Percentiles rank a stretch among this genome's conserved stretches.
Evolutionary conservation across 495 filamentous ascomycete species (phyloP).

Genomic region (Neurospora sp.): DNA sequence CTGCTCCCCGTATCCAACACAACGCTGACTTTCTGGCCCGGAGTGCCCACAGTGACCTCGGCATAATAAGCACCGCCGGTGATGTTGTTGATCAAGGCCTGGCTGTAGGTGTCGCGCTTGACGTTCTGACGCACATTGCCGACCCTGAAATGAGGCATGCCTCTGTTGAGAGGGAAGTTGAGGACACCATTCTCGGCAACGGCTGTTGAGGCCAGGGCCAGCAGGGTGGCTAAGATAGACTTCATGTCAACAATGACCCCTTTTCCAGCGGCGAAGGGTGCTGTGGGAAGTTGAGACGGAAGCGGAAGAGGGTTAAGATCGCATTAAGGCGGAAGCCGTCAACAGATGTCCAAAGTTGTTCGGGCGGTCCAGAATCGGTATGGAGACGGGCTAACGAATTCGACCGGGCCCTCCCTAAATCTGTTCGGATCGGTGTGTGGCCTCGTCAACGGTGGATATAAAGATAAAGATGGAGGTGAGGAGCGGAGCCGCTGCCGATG

Average conservation of each 20-base stretch:
- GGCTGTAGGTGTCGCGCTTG: conserved; percentile 20
- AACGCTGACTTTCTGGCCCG: conserved; percentile 44
- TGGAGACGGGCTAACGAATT: background rate
- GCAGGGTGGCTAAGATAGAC: background rate
- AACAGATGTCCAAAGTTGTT: background rate
- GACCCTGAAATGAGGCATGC: conserved; percentile 9
- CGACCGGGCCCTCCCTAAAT: background rate
- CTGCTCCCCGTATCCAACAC: conserved; percentile 75
- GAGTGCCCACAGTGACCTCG: conserved; percentile 60
- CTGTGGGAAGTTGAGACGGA: background rate
- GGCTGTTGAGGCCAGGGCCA: conserved; percentile 13
- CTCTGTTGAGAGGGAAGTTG: conserved; percentile 17
- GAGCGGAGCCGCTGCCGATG: background rate
- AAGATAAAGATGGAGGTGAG: background rate
- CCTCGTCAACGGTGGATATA: background rate
- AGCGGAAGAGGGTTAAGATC: background rate
- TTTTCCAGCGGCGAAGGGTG: background rate
- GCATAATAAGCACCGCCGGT: conserved; percentile 51
- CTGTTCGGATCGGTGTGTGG: background rate
- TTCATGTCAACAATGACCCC: conserved; percentile 10
- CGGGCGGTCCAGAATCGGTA: background rate
- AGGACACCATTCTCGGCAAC: conserved; percentile 17
- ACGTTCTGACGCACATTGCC: conserved; percentile 8
- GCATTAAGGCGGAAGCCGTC: background rate
- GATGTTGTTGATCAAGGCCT: conserved; percentile 36